phyloP scores from a whole-genome alignment of 768 basidiomycete genomes.

The Panus rudis region DNA sequence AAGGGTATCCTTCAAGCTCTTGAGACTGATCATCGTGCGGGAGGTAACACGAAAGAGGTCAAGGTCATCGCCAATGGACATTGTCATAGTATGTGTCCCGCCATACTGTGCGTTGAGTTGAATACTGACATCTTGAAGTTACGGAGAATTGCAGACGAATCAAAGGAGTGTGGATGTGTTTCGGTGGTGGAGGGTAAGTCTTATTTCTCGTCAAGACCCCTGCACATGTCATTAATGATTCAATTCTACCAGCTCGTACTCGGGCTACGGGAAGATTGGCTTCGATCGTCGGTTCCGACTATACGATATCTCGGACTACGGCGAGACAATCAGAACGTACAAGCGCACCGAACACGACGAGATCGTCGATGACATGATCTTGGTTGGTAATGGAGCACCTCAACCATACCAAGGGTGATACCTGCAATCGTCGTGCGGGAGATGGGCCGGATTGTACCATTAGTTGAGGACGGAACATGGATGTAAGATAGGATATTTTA shows the following conservation, averaged over 20 bases:
- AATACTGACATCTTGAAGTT: conserved; percentile 35
- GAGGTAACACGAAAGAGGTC: conserved; percentile 53
- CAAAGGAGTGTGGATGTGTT: conserved; percentile 86
- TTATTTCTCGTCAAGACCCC: conserved; percentile 1
- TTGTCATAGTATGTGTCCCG: conserved; percentile 58
- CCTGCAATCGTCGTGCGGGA: no score
- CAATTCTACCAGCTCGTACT: conserved; percentile 54
- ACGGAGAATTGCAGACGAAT: conserved; percentile 86
- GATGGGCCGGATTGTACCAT: no score
- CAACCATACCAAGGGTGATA: conserved; percentile 13
- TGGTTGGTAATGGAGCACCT: conserved; percentile 43
- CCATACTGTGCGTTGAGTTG: neutral
- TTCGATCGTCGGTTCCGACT: conserved; percentile 91
- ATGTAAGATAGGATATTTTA: no score
- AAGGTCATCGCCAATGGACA: conserved; percentile 91
- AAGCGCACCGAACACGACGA: conserved; percentile 74
- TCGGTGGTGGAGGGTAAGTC: conserved; percentile 75
- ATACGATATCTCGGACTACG: conserved; percentile 82
- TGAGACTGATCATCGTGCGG: conserved; percentile 59
- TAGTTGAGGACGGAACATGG: no score
- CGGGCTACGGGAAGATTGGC: conserved; percentile 73
- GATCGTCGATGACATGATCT: conserved; percentile 55
- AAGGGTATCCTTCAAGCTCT: conserved; percentile 67
- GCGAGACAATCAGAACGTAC: conserved; percentile 86
- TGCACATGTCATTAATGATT: conserved; percentile 9